Evolutionary conservation across 805 yeast species (phyloP).

Genomic region (Kurtzmaniella fragi): DNA sequence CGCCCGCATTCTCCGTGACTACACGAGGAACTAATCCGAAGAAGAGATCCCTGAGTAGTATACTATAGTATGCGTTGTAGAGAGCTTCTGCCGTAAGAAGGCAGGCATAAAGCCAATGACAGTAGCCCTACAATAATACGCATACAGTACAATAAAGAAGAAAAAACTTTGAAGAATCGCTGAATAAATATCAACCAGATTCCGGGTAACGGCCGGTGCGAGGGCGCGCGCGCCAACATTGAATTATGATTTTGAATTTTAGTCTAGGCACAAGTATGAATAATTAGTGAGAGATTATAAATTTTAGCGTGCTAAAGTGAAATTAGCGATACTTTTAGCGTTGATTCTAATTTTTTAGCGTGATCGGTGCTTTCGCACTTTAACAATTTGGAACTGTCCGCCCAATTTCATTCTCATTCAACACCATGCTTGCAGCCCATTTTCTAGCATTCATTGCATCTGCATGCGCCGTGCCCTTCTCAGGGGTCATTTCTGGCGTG

Average conservation of each 20-base stretch:
- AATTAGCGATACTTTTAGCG: no score
- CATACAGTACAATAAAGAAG: constrained; percentile 41
- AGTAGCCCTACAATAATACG: constrained; percentile 48
- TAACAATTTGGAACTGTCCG: no score
- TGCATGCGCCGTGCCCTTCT: constrained; percentile 11
- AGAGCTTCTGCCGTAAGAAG: constrained; percentile 39
- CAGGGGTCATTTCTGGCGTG: constrained; percentile 22
- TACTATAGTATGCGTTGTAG: constrained; percentile 47
- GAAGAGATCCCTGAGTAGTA: constrained; percentile 23
- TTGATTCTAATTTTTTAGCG: no score
- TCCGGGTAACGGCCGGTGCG: constrained; percentile 2
- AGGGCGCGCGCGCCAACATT: no score
- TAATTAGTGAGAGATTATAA: no score
- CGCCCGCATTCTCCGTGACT: constrained; percentile 41
- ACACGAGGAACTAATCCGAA: constrained; percentile 16
- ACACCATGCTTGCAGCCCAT: no score
- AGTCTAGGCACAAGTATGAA: no score
- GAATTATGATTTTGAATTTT: no score
- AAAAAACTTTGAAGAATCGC: constrained; percentile 4
- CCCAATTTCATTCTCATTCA: no score
- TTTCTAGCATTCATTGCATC: background rate
- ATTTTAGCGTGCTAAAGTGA: no score
- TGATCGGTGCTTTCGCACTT: no score
- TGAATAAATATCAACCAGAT: no score
- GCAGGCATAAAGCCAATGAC: constrained; percentile 14